phyloP scores from a whole-genome alignment of 805 yeast genomes.

The Pichia heedii region DNA sequence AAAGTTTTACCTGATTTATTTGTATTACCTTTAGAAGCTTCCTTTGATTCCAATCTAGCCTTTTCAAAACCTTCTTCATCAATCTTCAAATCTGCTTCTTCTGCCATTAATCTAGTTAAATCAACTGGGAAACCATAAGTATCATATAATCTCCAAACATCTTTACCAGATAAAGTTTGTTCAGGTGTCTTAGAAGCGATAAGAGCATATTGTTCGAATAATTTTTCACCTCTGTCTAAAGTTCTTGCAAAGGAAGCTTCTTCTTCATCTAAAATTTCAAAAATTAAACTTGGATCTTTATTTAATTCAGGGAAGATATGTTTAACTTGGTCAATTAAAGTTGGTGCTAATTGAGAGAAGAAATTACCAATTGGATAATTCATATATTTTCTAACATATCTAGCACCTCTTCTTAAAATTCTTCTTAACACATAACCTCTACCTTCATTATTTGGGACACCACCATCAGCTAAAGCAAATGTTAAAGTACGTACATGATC shows the following conservation, averaged over 20 bases:
- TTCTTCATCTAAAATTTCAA: constrained; percentile 92
- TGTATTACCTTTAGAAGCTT: constrained; percentile 90
- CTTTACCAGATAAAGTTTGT: constrained; percentile 79
- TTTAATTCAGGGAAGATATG: constrained; percentile 89
- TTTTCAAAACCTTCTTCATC: constrained; percentile 89
- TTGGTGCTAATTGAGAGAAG: constrained; percentile 87
- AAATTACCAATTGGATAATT: constrained; percentile 91
- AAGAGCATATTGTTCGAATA: constrained; percentile 87
- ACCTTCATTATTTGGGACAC: constrained; percentile 98
- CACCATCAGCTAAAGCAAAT: constrained; percentile 96
- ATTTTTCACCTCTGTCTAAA: constrained; percentile 93
- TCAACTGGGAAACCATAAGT: constrained; percentile 99
- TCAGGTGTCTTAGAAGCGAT: constrained; percentile 68
- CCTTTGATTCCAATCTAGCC: constrained; percentile 82
- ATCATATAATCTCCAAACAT: constrained; percentile 97
- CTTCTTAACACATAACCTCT: constrained; percentile 97
- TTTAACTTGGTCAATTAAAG: constrained; percentile 78
- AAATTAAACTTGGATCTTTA: constrained; percentile 60
- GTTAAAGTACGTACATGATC: constrained; percentile 97
- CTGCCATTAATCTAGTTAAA: constrained; percentile 96
- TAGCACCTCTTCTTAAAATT: constrained; percentile 94
- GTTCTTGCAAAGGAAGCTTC: constrained; percentile 93
- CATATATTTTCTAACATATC: constrained; percentile 94
- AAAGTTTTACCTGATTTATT: constrained; percentile 43
- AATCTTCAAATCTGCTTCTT: constrained; percentile 87